Evolutionary conservation across 257 asterid species (phyloP), one percentile per base, ranked within the genome.

Genomic region (Solanum ossicruentum): DNA sequence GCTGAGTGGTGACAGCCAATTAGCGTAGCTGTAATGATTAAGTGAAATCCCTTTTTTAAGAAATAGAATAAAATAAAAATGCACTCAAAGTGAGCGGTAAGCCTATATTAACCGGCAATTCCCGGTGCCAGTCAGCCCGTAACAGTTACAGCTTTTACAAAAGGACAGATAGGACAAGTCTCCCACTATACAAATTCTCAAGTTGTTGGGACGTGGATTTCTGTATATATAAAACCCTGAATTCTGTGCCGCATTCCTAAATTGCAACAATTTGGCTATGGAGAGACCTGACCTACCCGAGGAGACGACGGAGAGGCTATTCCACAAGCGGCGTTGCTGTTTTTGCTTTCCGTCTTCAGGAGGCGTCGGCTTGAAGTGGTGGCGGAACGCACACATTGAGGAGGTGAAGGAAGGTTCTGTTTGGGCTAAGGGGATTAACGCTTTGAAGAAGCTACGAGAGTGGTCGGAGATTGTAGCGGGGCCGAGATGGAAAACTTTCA

Each of bases 391-490:
- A 4, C 92, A 90, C n/a, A 9, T 85, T 52, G 32, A 73, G 16
- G 90, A 89, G 54, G 69, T 41, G 67, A 56, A 47, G 2, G 57
- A 43, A 17, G 82, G 60, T 70, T 84, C 91, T 9, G 55, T 93
- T 47, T 92, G 92, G 95, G 26, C 71, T 17, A 86, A 94, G 7
- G 91, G 97, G 9, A 87, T 92, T 10, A 85, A 75, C 83, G 91
- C 92, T 18, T 75, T 93, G 60, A 91, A 54, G 94, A 92, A 92
- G 89, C 87, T 93, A 81, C 91, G 97, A 12, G 96, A 93, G 89
- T 93, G 97, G 94, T 94, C 98, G 91, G 98, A 94, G 93, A 88
- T 94, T 86, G 93, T 92, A 1, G 97, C 98, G 61, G 96, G 98
- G 0, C 98, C 98, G 10, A 83, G 93, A 79, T 94, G 98, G 97